Percentiles rank a stretch among this genome's conserved stretches.
Conservation (phyloP, 352 stramenopile genomes). For the Pythium guiyangense region DNA sequence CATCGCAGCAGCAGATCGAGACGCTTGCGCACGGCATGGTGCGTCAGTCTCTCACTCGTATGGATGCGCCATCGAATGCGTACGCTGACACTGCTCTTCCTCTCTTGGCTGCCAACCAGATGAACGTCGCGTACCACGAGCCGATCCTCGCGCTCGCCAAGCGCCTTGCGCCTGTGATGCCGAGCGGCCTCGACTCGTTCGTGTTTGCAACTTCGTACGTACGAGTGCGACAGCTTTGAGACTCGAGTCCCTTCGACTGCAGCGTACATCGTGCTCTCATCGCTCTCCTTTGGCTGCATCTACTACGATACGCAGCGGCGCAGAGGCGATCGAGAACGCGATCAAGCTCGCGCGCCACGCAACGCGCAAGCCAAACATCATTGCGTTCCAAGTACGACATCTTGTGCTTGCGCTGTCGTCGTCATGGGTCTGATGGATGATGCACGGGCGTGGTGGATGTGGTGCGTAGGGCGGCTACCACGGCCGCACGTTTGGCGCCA, state of each 20-base stretch:
- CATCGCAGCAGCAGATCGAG: slow-evolving; percentile 86
- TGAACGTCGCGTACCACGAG: slow-evolving; percentile 93
- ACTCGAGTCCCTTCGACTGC: too few species aligned
- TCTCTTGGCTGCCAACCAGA: slow-evolving; percentile 36
- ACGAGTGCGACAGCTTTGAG: not conserved
- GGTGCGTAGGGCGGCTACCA: slow-evolving; percentile 80
- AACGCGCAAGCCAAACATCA: slow-evolving; percentile 86
- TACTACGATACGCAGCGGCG: slow-evolving; percentile 41
- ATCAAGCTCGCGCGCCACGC: slow-evolving; percentile 90
- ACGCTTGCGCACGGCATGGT: slow-evolving; percentile 74
- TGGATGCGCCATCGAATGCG: too few species aligned
- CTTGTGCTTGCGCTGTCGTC: not conserved
- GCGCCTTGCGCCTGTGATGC: slow-evolving; percentile 66
- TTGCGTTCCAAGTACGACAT: slow-evolving; percentile 76
- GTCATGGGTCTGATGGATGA: not conserved
- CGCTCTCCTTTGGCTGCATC: not conserved
- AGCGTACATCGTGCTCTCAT: not conserved
- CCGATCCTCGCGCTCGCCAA: slow-evolving; percentile 88
- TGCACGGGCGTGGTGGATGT: not conserved
- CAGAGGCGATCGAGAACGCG: slow-evolving; percentile 90
- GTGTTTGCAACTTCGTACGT: slow-evolving; percentile 81
- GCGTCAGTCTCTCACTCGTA: slow-evolving; percentile 14
- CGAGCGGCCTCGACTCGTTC: slow-evolving; percentile 78
- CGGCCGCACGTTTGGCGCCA: slow-evolving; percentile 88
- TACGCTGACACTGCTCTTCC: too few species aligned